phyloP scores from a whole-genome alignment of 768 basidiomycete genomes.

The Gymnopilus junonius region DNA sequence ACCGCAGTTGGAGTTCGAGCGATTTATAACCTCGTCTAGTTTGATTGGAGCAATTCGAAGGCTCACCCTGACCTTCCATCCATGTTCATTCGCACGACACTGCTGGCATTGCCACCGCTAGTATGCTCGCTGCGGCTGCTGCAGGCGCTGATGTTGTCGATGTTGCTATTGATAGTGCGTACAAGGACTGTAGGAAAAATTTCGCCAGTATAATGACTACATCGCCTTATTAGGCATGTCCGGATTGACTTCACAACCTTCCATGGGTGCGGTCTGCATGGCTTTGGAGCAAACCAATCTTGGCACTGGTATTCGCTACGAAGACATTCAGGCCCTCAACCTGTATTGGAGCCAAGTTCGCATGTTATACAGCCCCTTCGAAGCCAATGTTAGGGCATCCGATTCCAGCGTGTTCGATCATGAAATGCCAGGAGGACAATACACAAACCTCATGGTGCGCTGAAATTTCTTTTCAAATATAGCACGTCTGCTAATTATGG shows the following conservation, averaged over 20 bases:
- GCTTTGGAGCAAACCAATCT: slow-evolving; percentile 93
- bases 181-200: not conserved
- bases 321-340: slow-evolving; percentile 97
- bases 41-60: slow-evolving; percentile 94
- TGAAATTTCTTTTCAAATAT: not conserved
- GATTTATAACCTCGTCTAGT: slow-evolving; percentile 40
- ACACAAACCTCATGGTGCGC: slow-evolving; percentile 89
- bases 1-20: not conserved
- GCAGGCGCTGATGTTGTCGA: slow-evolving; percentile 99
- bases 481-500: slow-evolving; percentile 19
- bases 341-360: slow-evolving; percentile 98
- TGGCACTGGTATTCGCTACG: slow-evolving; percentile 95
- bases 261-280: slow-evolving; percentile 96
- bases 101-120: slow-evolving; percentile 95
- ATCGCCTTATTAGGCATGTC: slow-evolving; percentile 78
- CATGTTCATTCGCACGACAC: slow-evolving; percentile 99
- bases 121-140: slow-evolving; percentile 93
- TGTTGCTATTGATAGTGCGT: slow-evolving; percentile 96
- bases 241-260: slow-evolving; percentile 96
- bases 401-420: slow-evolving; percentile 99
- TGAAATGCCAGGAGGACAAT: slow-evolving; percentile 99
- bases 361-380: slow-evolving; percentile 94
- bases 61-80: slow-evolving; percentile 96
- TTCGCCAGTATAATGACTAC: not conserved
- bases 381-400: slow-evolving; percentile 95